A percentile compares a stretch with the other conserved stretches of the same genome.
These are phyloP conservation scores for Candida taoyuanica DNA, from an alignment of 805 yeast genomes.

Conservation along the genomic window DNA sequence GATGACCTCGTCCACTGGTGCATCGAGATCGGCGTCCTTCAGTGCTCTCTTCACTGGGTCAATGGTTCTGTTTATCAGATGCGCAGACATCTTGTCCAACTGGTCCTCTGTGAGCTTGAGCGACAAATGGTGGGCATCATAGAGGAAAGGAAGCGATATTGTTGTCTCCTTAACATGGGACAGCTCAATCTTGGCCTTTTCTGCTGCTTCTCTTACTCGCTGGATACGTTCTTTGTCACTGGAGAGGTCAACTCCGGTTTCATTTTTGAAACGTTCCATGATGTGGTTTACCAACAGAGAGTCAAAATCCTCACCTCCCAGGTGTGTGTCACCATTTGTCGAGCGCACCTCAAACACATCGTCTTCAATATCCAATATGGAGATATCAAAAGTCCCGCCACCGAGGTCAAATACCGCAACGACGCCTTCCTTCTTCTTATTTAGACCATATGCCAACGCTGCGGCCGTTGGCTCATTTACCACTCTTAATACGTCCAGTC, in stretches of 20 bases:
- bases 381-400: conserved; percentile 84
- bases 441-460: conserved; percentile 76
- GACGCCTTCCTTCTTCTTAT: conserved; percentile 38
- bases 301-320: conserved; percentile 86
- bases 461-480: conserved; percentile 86
- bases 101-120: conserved; percentile 58
- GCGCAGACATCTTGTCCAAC: conserved; percentile 61
- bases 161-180: conserved; percentile 60
- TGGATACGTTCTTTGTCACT: conserved; percentile 49
- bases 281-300: conserved; percentile 54
- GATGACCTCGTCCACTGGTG: conserved; percentile 69
- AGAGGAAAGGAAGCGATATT: conserved; percentile 66
- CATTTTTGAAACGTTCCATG: conserved; percentile 48
- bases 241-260: conserved; percentile 31
- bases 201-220: conserved; percentile 76
- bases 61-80: conserved; percentile 61
- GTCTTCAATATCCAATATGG: conserved; percentile 71
- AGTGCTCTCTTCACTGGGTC: conserved; percentile 72
- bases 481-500: conserved; percentile 68
- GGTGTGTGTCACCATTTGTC: conserved; percentile 79
- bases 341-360: conserved; percentile 80
- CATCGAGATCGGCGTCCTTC: conserved; percentile 65
- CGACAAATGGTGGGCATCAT: conserved; percentile 56
- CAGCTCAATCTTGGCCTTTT: conserved; percentile 68
- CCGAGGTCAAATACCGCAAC: conserved; percentile 68